Conservation (phyloP, 352 stramenopile species). For the Globisporangium echinulatum region DNA sequence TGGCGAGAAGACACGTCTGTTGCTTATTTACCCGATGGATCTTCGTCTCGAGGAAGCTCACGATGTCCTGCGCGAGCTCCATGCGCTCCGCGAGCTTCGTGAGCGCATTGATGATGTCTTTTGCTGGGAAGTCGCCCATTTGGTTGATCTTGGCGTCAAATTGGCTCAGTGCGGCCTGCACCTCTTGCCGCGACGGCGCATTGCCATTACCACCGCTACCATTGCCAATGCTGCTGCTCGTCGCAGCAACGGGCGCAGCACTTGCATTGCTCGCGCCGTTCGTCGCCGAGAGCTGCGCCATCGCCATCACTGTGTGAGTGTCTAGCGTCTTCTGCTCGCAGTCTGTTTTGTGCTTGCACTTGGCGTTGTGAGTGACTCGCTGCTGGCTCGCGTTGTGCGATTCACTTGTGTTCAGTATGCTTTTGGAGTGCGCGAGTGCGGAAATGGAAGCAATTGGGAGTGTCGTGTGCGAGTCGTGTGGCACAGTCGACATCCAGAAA, state of each 20-base stretch:
- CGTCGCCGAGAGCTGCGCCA: neutral
- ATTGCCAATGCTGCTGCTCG: neutral
- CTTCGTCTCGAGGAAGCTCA: slow-evolving; percentile 87
- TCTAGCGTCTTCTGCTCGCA: neutral
- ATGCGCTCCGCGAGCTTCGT: slow-evolving; percentile 79
- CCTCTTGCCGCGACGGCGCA: slow-evolving; percentile 19
- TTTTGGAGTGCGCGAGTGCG: neutral
- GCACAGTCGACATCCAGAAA: neutral
- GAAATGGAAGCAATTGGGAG: neutral
- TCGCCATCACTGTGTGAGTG: neutral
- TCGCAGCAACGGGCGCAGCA: neutral
- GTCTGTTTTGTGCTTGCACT: too few species aligned
- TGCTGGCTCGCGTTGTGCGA: neutral
- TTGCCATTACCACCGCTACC: too few species aligned
- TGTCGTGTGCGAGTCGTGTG: neutral
- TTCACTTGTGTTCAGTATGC: neutral
- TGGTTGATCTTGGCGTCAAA: slow-evolving; percentile 84
- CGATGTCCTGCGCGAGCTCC: slow-evolving; percentile 74
- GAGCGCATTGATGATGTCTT: slow-evolving; percentile 86
- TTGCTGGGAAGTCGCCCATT: slow-evolving; percentile 83
- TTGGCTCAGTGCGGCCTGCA: slow-evolving; percentile 56
- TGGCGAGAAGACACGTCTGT: neutral
- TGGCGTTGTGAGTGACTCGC: neutral
- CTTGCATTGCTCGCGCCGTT: neutral
- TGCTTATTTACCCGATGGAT: slow-evolving; percentile 66